phyloP scores from a whole-genome alignment of 805 yeast genomes.

The Ogataea naganishii region DNA sequence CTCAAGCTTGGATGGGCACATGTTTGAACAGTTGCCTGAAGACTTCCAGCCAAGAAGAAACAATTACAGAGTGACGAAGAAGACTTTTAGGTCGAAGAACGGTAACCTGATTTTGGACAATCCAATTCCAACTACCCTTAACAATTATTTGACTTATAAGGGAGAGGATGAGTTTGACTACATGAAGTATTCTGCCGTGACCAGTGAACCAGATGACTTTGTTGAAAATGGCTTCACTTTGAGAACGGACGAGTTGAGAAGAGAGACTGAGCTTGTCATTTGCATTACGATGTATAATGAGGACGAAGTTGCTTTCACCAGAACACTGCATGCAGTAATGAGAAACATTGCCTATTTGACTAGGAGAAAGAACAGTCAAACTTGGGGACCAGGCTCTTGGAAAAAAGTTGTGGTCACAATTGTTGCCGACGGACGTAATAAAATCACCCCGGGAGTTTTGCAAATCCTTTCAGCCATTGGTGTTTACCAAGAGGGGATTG shows the following conservation, averaged over 20 bases:
- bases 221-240: constrained; percentile 73
- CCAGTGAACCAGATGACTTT: constrained; percentile 86
- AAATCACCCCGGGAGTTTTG: constrained; percentile 74
- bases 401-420: constrained; percentile 88
- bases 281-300: constrained; percentile 98
- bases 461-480: constrained; percentile 93
- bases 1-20: constrained; percentile 20
- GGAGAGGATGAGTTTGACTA: constrained; percentile 90
- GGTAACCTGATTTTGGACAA: constrained; percentile 88
- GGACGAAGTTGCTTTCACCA: constrained; percentile 78
- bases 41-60: constrained; percentile 30
- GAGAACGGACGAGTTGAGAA: constrained; percentile 75
- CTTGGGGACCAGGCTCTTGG: constrained; percentile 98
- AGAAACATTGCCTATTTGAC: constrained; percentile 84
- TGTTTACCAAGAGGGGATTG: constrained; percentile 94
- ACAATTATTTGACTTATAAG: constrained; percentile 75
- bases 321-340: constrained; percentile 93
- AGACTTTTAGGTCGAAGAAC: constrained; percentile 65
- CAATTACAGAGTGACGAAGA: constrained; percentile 27
- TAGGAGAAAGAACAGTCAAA: constrained; percentile 67
- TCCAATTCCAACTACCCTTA: constrained; percentile 85
- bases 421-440: constrained; percentile 91
- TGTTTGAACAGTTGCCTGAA: constrained; percentile 21
- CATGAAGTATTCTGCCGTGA: constrained; percentile 97
- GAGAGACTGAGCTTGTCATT: constrained; percentile 87